A percentile compares a stretch with the other conserved stretches of the same genome.
Evolutionary conservation across 1,284 basidiomycete species (phyloP).

Genomic region (Gomphus sp.): DNA sequence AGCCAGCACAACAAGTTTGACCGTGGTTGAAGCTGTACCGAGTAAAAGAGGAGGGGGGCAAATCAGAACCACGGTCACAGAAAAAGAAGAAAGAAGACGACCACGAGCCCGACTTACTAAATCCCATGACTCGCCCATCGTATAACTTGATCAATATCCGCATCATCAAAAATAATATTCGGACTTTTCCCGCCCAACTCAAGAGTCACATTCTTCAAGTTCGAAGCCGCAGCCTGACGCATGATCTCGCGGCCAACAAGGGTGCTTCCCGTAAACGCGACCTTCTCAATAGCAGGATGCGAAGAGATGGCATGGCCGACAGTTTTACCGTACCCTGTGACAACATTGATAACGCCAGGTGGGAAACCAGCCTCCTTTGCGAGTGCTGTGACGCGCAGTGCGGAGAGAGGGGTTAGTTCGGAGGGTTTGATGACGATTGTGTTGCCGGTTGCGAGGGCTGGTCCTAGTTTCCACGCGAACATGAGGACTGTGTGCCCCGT

Average conservation of each 20-base stretch:
- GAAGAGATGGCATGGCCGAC: constrained; percentile 56
- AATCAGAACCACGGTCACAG: constrained; percentile 19
- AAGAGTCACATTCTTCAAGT: constrained; percentile 85
- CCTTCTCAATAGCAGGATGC: constrained; percentile 27
- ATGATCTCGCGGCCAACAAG: constrained; percentile 81
- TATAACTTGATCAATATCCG: constrained; percentile 70
- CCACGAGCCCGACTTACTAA: constrained; percentile 37
- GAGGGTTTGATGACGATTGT: constrained; percentile 81
- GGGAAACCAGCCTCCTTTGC: constrained; percentile 51
- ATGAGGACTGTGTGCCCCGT: constrained; percentile 55
- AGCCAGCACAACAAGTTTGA: constrained; percentile 80
- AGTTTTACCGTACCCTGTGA: constrained; percentile 55
- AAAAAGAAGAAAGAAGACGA: too few species aligned
- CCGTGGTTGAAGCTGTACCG: constrained; percentile 70
- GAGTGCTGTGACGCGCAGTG: constrained; percentile 47
- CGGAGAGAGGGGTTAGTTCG: constrained; percentile 84
- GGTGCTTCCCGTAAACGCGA: constrained; percentile 70
- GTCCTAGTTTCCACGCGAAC: constrained; percentile 77
- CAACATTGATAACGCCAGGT: constrained; percentile 64
- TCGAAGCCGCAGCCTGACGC: constrained; percentile 74
- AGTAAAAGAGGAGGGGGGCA: too few species aligned
- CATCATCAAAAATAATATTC: constrained; percentile 67
- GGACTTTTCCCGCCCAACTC: constrained; percentile 93
- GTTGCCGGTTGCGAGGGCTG: constrained; percentile 82
- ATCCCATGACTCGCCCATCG: constrained; percentile 78